phyloP scores from a whole-genome alignment of 2,329 filamentous ascomycete species.

The Zelopaecilomyces penicillatus region DNA sequence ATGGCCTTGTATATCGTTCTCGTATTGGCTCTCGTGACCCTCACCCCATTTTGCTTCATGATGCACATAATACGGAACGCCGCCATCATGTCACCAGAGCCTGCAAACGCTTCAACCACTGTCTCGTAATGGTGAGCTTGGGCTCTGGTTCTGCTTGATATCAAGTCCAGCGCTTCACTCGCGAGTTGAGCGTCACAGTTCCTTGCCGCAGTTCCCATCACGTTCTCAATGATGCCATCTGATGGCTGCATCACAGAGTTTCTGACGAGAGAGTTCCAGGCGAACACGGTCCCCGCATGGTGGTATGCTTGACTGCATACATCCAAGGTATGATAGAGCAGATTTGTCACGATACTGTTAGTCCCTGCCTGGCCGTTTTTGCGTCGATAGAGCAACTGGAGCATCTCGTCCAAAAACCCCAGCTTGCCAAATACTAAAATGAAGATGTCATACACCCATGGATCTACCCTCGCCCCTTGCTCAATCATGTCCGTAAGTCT shows the following conservation, averaged over 20 bases:
- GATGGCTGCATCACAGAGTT: slow-evolving; percentile 34
- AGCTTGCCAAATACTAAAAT: slow-evolving; percentile 64
- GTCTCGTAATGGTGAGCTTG: slow-evolving; percentile 69
- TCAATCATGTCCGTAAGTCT: slow-evolving; percentile 59
- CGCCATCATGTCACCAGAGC: slow-evolving; percentile 49
- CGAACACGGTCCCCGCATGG: slow-evolving; percentile 54
- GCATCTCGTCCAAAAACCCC: slow-evolving; percentile 69
- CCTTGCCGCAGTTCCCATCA: slow-evolving; percentile 64
- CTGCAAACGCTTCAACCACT: slow-evolving; percentile 62
- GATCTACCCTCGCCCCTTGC: slow-evolving; percentile 45
- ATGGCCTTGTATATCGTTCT: slow-evolving; percentile 53
- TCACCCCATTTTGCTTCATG: slow-evolving; percentile 50
- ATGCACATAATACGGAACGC: slow-evolving; percentile 64
- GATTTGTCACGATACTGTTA: slow-evolving; percentile 32
- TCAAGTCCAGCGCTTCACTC: slow-evolving; percentile 55
- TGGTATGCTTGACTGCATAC: slow-evolving; percentile 57
- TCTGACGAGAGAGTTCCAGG: slow-evolving; percentile 62
- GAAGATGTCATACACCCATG: slow-evolving; percentile 74
- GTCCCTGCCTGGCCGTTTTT: slow-evolving; percentile 22
- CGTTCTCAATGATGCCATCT: slow-evolving; percentile 56
- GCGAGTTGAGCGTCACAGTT: slow-evolving; percentile 61
- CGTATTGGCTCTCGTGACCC: slow-evolving; percentile 53
- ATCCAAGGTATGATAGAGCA: slow-evolving; percentile 71
- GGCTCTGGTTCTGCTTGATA: slow-evolving; percentile 37
- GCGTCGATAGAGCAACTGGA: slow-evolving; percentile 57